phyloP scores from a whole-genome alignment of 768 basidiomycete genomes.

The Boletellus sp. region DNA sequence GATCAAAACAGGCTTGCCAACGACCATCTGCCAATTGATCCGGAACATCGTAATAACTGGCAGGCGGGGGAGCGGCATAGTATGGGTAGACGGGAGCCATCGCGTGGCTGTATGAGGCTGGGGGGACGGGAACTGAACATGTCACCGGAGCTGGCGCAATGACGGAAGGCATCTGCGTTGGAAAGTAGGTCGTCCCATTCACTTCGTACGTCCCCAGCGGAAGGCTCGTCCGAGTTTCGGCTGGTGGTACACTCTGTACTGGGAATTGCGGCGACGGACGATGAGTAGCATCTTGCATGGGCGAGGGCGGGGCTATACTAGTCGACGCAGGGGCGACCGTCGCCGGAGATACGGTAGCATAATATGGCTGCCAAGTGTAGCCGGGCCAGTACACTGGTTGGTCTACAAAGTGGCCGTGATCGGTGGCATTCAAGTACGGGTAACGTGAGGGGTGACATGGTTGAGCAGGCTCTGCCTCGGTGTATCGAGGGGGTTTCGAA shows the following conservation, averaged over 20 bases:
- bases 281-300: slow-evolving; percentile 3
- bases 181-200: slow-evolving; percentile 31
- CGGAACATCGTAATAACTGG: slow-evolving; percentile 1
- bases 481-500: slow-evolving; percentile 26
- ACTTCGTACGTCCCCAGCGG: slow-evolving; percentile 21
- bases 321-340: slow-evolving; percentile 1
- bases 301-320: not conserved
- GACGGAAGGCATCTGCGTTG: not conserved
- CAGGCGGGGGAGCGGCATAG: slow-evolving; percentile 7
- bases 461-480: slow-evolving; percentile 29
- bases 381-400: slow-evolving; percentile 16
- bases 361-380: slow-evolving; percentile 14
- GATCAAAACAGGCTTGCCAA: slow-evolving; percentile 14
- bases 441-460: slow-evolving; percentile 29
- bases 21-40: not conserved
- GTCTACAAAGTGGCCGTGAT: slow-evolving; percentile 8
- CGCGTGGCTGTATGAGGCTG: slow-evolving; percentile 5
- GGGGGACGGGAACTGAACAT: slow-evolving; percentile 6
- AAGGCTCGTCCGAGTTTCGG: slow-evolving; percentile 3
- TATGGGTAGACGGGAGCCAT: slow-evolving; percentile 8
- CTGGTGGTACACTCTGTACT: not conserved
- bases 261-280: not conserved
- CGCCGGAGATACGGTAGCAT: slow-evolving; percentile 25
- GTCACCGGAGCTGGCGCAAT: slow-evolving; percentile 1
- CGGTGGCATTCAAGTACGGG: not conserved